Conservation (phyloP, 768 basidiomycete species). For the Harrya chromipes region DNA sequence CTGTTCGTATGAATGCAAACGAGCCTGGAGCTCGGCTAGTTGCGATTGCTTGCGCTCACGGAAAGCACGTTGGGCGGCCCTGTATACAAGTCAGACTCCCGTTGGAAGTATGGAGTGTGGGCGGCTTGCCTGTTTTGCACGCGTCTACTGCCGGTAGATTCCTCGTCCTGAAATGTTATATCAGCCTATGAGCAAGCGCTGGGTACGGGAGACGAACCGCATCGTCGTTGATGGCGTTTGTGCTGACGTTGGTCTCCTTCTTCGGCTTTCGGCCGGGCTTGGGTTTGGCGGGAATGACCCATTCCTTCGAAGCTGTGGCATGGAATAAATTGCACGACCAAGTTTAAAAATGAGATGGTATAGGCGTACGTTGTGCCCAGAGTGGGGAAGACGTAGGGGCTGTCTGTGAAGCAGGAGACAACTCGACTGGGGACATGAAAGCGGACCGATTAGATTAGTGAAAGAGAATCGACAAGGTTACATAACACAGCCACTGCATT, state of each 20-base stretch:
- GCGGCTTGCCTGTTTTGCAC: conserved; percentile 67
- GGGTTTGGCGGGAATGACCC: conserved; percentile 83
- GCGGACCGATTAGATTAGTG: conserved; percentile 21
- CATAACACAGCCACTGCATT: conserved; percentile 24
- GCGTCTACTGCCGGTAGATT: conserved; percentile 57
- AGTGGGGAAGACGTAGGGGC: conserved; percentile 51
- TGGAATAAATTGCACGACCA: not conserved
- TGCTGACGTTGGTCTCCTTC: conserved; percentile 45
- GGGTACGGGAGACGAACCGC: conserved; percentile 42
- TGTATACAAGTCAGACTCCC: conserved; percentile 25
- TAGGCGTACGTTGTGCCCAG: conserved; percentile 68
- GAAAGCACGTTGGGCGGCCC: conserved; percentile 87
- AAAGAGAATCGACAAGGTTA: not conserved
- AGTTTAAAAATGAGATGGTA: not conserved
- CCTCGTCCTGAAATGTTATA: conserved; percentile 32
- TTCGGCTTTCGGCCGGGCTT: conserved; percentile 89
- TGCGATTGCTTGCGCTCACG: conserved; percentile 87
- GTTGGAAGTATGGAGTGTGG: not conserved
- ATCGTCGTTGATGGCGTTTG: conserved; percentile 36
- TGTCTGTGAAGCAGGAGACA: conserved; percentile 28
- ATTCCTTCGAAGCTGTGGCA: conserved; percentile 75
- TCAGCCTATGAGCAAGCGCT: conserved; percentile 7
- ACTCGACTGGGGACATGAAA: conserved; percentile 28
- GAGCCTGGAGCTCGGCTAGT: conserved; percentile 82
- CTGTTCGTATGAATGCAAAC: conserved; percentile 80